Evolutionary conservation across 2,329 filamentous ascomycete genomes (phyloP).

Genomic region (Colletotrichum camelliae): DNA sequence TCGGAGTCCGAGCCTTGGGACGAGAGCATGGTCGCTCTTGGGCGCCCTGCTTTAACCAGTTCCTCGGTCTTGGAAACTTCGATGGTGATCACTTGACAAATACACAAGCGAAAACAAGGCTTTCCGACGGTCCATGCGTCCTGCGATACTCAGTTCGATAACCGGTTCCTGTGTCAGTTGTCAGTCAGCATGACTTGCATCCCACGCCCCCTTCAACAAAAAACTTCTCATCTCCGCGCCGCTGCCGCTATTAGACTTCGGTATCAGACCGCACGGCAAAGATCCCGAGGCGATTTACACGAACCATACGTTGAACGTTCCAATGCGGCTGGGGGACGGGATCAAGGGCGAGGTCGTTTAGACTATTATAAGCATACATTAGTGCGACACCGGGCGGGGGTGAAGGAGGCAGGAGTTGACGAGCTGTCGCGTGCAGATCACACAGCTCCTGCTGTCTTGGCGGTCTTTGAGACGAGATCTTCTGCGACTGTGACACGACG

Average conservation of each 20-base stretch:
- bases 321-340: not conserved
- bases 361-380: not conserved
- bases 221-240: not conserved
- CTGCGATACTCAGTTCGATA: not conserved
- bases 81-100: not conserved
- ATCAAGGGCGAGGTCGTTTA: not conserved
- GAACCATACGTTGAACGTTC: not conserved
- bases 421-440: constrained; percentile 11
- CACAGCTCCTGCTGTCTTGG: not conserved
- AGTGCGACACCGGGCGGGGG: not conserved
- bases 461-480: constrained; percentile 4
- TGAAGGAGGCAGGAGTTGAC: not conserved
- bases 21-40: not conserved
- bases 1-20: not conserved
- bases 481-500: constrained; percentile 6
- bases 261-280: not conserved
- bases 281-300: not conserved
- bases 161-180: not conserved
- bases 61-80: not conserved
- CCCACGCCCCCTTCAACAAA: not conserved
- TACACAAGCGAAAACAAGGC: not conserved
- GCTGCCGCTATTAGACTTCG: not conserved
- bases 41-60: not conserved
- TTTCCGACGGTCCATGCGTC: not conserved
- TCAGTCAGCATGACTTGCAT: not conserved